Evolutionary conservation across 2,329 filamentous ascomycete genomes (phyloP).

Genomic region (Sclerotinia glacialis): DNA sequence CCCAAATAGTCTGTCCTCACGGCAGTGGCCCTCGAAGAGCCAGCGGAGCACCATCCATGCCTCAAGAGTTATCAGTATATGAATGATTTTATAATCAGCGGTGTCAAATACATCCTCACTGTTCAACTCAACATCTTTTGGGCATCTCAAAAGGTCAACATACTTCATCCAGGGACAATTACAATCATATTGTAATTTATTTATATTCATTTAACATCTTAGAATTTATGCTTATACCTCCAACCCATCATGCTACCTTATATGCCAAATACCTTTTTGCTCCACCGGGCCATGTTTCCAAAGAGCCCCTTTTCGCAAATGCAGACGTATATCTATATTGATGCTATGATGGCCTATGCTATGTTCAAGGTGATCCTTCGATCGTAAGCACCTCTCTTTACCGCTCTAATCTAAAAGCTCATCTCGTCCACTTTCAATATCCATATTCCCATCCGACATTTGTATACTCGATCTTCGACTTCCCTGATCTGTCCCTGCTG

Average conservation of each 20-base stretch:
- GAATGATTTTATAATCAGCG: not conserved
- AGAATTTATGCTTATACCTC: not conserved
- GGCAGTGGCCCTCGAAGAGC: not conserved
- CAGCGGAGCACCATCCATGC: not conserved
- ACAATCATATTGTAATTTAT: not conserved
- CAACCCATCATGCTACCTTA: not conserved
- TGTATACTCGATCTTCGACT: conserved; percentile 19
- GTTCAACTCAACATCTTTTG: too few relatives aligned
- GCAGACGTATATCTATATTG: conserved; percentile 1
- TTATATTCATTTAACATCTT: not conserved
- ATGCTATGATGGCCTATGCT: not conserved
- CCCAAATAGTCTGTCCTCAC: not conserved
- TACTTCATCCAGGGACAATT: not conserved
- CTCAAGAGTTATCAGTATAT: too few relatives aligned
- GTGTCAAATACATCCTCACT: too few relatives aligned
- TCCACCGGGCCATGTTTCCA: not conserved
- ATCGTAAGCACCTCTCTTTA: too few relatives aligned
- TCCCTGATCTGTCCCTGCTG: conserved; percentile 1
- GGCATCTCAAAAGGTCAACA: not conserved
- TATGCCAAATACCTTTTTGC: not conserved
- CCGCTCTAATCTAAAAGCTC: not conserved
- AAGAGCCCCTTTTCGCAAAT: conserved; percentile 2
- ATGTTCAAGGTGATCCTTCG: not conserved
- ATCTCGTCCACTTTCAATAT: conserved; percentile 12
- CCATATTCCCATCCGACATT: conserved; percentile 9